Evolutionary conservation across 495 filamentous ascomycete species (phyloP).

Genomic region (Annulohypoxylon stygium): DNA sequence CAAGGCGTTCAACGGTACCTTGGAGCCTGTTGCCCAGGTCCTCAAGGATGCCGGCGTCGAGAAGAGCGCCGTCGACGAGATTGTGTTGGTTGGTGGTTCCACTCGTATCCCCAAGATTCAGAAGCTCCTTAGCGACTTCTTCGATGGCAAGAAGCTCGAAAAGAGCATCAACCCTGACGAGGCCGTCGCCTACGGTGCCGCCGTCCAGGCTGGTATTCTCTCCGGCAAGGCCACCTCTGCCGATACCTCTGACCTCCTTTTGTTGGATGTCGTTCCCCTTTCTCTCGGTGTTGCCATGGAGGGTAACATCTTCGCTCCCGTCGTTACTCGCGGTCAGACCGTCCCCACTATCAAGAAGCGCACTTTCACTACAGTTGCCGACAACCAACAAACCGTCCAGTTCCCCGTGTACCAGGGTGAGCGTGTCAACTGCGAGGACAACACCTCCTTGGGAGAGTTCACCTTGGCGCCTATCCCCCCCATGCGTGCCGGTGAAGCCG

Average conservation of each 20-base stretch:
- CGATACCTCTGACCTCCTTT: slow-evolving; percentile 93
- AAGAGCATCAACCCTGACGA: slow-evolving; percentile 99
- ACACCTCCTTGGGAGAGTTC: slow-evolving; percentile 99
- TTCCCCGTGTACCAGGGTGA: slow-evolving; percentile 99
- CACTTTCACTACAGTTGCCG: slow-evolving; percentile 97
- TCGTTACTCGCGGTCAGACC: slow-evolving; percentile 91
- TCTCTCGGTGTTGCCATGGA: slow-evolving; percentile 99
- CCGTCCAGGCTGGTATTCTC: slow-evolving; percentile 98
- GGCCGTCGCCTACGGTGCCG: slow-evolving; percentile 98
- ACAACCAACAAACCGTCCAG: slow-evolving; percentile 96
- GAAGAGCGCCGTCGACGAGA: slow-evolving; percentile 96
- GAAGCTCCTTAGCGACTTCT: slow-evolving; percentile 98
- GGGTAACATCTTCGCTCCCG: slow-evolving; percentile 98
- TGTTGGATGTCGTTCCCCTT: slow-evolving; percentile 96
- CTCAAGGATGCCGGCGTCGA: slow-evolving; percentile 95
- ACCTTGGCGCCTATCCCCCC: slow-evolving; percentile 95
- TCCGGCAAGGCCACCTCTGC: slow-evolving; percentile 96
- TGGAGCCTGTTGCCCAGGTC: slow-evolving; percentile 98
- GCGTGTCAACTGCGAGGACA: slow-evolving; percentile 99
- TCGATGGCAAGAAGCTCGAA: slow-evolving; percentile 99
- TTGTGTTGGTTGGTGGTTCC: slow-evolving; percentile 97
- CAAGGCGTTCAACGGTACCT: slow-evolving; percentile 94
- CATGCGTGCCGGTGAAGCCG: slow-evolving; percentile 98
- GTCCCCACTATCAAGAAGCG: slow-evolving; percentile 95
- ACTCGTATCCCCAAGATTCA: slow-evolving; percentile 99